phyloP scores from a whole-genome alignment of 306 rosid species.

The Adenanthera pavonina region DNA sequence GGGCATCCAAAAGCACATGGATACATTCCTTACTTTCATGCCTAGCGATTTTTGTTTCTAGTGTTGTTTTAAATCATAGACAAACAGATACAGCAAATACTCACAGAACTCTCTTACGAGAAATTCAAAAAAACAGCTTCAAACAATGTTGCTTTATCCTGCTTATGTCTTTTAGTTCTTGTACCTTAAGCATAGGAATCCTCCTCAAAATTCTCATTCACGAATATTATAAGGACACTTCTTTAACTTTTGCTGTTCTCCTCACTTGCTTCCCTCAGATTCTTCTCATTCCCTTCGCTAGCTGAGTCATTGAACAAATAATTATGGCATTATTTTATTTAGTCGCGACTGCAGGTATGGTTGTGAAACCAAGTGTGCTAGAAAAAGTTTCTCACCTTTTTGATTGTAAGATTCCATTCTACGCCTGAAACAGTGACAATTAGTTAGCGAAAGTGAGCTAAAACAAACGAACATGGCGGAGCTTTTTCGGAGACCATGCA shows the following conservation, averaged over 20 bases:
- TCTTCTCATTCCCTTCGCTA: slow-evolving; percentile 47
- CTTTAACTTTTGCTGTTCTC: slow-evolving; percentile 54
- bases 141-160: slow-evolving; percentile 44
- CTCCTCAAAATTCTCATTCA: slow-evolving; percentile 53
- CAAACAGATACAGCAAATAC: slow-evolving; percentile 40
- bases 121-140: slow-evolving; percentile 44
- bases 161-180: slow-evolving; percentile 50
- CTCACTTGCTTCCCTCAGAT: slow-evolving; percentile 47
- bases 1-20: slow-evolving; percentile 55
- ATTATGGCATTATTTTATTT: background rate
- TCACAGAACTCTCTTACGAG: slow-evolving; percentile 47
- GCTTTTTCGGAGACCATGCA: slow-evolving; percentile 21
- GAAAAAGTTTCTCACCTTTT: slow-evolving; percentile 38
- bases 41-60: slow-evolving; percentile 44
- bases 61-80: slow-evolving; percentile 39
- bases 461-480: slow-evolving; percentile 10
- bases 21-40: slow-evolving; percentile 54
- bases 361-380: background rate
- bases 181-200: slow-evolving; percentile 56
- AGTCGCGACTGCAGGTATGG: background rate
- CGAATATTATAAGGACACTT: slow-evolving; percentile 24
- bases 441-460: slow-evolving; percentile 21
- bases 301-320: slow-evolving; percentile 12
- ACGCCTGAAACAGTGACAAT: slow-evolving; percentile 19
- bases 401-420: slow-evolving; percentile 23